Percentiles rank a stretch among this genome's conserved stretches.
Evolutionary conservation across 1,284 basidiomycete genomes (phyloP).

Genomic region (Phlebopus sp.): DNA sequence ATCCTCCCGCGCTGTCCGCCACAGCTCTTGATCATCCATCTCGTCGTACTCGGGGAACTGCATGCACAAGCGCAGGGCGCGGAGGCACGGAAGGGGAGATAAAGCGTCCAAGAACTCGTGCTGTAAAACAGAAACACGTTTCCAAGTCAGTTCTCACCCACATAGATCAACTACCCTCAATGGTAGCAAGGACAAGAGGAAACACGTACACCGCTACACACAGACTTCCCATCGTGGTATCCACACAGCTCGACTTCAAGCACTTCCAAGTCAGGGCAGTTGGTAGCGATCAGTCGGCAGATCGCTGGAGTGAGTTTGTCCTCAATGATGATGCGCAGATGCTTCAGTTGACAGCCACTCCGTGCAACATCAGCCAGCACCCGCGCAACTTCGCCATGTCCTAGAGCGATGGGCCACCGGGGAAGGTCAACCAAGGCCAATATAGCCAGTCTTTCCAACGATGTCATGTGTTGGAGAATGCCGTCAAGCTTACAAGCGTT

Average conservation of each 20-base stretch:
- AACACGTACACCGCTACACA: conserved; percentile 34
- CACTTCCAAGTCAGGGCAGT: conserved; percentile 30
- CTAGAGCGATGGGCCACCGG: conserved; percentile 33
- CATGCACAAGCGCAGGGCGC: conserved; percentile 30
- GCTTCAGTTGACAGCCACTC: conserved; percentile 31
- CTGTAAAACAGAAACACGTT: conserved; percentile 30
- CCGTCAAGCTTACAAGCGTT: conserved; percentile 30
- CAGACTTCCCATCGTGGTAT: conserved; percentile 34
- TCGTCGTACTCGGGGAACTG: conserved; percentile 34
- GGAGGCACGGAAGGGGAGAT: conserved; percentile 24
- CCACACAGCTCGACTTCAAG: conserved; percentile 34
- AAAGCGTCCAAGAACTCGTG: conserved; percentile 34
- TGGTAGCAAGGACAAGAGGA: conserved; percentile 14
- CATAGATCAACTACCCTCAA: background rate
- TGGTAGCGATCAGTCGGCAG: conserved; percentile 23
- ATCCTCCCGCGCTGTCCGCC: conserved; percentile 27
- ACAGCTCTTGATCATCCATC: conserved; percentile 33
- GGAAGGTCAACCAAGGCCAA: conserved; percentile 32
- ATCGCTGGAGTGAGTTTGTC: conserved; percentile 32
- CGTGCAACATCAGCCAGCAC: conserved; percentile 28
- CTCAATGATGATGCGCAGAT: conserved; percentile 31
- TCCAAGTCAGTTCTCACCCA: conserved; percentile 28
- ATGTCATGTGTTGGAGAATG: conserved; percentile 29
- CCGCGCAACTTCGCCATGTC: conserved; percentile 28
- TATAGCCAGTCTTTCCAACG: conserved; percentile 27